phyloP scores from a whole-genome alignment of 2,329 filamentous ascomycete genomes.

The Botrytis fragariae region DNA sequence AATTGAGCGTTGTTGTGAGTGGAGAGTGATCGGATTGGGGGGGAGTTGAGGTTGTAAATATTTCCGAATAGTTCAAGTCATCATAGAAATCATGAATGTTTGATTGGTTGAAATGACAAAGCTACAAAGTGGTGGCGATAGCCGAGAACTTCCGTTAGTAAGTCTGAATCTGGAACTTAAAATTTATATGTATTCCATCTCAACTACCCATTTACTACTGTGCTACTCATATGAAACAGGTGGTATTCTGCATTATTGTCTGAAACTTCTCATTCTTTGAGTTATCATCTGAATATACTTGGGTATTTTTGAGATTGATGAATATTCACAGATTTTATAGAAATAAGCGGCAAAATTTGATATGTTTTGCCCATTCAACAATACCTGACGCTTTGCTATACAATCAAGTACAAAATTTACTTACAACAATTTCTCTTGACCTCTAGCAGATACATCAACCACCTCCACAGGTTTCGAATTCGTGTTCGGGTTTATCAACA shows the following conservation, averaged over 20 bases:
- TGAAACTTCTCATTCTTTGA: neutral
- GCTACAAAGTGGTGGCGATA: constrained; percentile 17
- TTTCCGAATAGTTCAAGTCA: constrained; percentile 26
- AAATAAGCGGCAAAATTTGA: constrained; percentile 30
- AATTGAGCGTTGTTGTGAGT: constrained; percentile 35
- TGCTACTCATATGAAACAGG: neutral
- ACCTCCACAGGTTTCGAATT: constrained; percentile 4
- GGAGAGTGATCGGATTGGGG: constrained; percentile 23
- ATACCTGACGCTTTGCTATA: constrained; percentile 20
- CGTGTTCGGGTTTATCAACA: constrained; percentile 1
- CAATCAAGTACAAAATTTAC: neutral
- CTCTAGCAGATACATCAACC: constrained; percentile 4
- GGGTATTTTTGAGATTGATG: neutral
- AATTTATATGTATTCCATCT: neutral
- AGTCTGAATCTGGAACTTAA: constrained; percentile 9
- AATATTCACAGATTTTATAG: neutral
- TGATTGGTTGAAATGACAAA: constrained; percentile 19
- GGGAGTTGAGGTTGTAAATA: constrained; percentile 20
- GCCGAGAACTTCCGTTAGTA: constrained; percentile 20
- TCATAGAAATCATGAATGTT: constrained; percentile 25
- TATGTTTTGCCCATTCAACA: constrained; percentile 24
- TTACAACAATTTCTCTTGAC: constrained; percentile 24
- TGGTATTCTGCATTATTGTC: neutral
- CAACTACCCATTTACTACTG: neutral
- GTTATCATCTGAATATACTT: neutral